phyloP scores from a whole-genome alignment of 148 eudicot genomes.

The Beta vulgaris region DNA sequence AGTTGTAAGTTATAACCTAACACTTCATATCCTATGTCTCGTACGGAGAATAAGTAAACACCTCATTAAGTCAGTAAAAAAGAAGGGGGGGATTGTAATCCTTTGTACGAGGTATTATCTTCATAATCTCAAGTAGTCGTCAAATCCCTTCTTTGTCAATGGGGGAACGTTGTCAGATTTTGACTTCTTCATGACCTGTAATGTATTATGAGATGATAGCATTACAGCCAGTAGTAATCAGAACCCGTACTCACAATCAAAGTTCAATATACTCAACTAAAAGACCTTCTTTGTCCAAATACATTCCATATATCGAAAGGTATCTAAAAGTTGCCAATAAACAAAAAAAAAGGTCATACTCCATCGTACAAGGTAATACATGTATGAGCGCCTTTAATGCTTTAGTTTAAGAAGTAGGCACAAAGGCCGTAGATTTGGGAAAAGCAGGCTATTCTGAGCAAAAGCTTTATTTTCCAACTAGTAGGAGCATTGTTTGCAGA shows the following conservation, averaged over 20 bases:
- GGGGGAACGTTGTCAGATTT: neutral
- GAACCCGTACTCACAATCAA: too few relatives aligned
- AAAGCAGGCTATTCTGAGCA: too few relatives aligned
- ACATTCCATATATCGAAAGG: neutral
- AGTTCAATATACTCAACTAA: too few relatives aligned
- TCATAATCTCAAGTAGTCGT: neutral
- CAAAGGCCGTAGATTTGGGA: too few relatives aligned
- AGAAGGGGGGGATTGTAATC: neutral
- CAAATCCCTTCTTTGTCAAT: neutral
- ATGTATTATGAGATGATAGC: neutral
- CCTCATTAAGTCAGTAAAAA: too few relatives aligned
- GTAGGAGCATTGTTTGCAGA: too few relatives aligned
- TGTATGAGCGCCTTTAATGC: too few relatives aligned
- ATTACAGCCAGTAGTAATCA: too few relatives aligned
- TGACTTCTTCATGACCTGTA: neutral
- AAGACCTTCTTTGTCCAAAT: too few relatives aligned
- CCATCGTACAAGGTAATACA: too few relatives aligned
- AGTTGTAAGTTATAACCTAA: neutral
- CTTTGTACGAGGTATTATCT: neutral
- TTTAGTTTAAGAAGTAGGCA: too few relatives aligned
- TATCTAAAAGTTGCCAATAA: neutral
- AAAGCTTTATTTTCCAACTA: neutral
- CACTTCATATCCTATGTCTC: neutral
- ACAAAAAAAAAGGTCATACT: neutral
- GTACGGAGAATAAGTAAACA: too few relatives aligned